phyloP scores from a whole-genome alignment of 176 grass and related monocot species.

The Eragrostis curvula region DNA sequence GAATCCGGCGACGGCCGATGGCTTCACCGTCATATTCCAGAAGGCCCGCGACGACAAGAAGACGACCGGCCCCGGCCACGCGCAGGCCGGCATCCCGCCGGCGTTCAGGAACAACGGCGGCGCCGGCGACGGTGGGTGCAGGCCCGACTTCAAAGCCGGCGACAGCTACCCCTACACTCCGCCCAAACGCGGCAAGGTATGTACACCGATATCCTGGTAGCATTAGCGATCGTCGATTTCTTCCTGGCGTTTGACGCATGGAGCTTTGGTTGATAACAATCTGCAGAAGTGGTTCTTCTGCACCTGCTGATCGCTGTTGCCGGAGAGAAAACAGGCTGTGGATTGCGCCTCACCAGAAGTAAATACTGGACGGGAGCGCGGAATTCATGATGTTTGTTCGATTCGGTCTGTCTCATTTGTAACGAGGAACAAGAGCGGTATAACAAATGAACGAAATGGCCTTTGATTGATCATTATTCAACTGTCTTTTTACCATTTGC shows the following conservation, averaged over 20 bases:
- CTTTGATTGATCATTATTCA: background rate
- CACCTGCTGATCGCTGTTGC: conserved; percentile 24
- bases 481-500: background rate
- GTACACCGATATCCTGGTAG: background rate
- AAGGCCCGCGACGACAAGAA: conserved; percentile 71
- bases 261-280: background rate
- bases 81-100: conserved; percentile 21
- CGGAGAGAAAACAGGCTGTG: background rate
- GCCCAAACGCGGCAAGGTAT: conserved; percentile 49
- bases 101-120: conserved; percentile 30
- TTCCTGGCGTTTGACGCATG: background rate
- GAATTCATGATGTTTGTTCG: background rate
- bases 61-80: conserved; percentile 37
- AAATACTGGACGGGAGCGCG: background rate
- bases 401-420: background rate
- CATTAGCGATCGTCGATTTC: background rate
- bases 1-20: conserved; percentile 59
- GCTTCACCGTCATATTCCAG: conserved; percentile 82
- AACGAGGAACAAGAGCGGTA: background rate
- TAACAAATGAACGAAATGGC: background rate
- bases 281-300: conserved; percentile 53
- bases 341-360: background rate
- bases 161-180: conserved; percentile 21
- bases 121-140: conserved; percentile 2
- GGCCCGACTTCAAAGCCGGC: conserved; percentile 14